Base-by-base conservation (phyloP, 106 monocot species). In the Amphibolis antarctica region DNA sequence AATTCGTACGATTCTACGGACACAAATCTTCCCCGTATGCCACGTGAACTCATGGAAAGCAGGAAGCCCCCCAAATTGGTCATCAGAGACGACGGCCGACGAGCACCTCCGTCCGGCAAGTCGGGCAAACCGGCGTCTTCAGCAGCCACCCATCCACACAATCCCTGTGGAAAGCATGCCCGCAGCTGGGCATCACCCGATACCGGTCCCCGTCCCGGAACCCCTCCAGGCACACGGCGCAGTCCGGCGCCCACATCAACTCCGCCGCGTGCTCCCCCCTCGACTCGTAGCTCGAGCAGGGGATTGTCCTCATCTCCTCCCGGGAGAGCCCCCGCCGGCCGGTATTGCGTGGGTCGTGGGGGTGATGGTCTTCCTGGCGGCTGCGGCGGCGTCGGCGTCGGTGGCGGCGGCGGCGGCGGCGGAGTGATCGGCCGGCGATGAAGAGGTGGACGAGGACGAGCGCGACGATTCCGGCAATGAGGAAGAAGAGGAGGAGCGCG, bases 401-500 rank as follows among this genome's bases (percentile, higher is more conserved):
- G 45, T 25, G 44, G 19, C 56, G 65, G 42, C 31, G 55, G 44
- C 77, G 82, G 62, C 45, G 52, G 43, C 48, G 62, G 42, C 82
- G 85, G 56, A 88, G 71, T 62, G 85, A 76, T 15, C 76, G 68
- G 2, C 85, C 92, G 53, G 80, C 78, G 50, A 88, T 55, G 78
- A 71, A 71, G 43, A 93, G 82, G 62, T 81, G 79, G 76, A 85
- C 54, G 51, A 93, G 85, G 42, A 85, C 46, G 63, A 93, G 18
- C 30, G 85, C 78, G 45, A 80, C 85, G 49, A 88, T 74, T 20
- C 82, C 76, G 43, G 92, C 92, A 74, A 92, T 85, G 77, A 93
- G 80, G 78, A 93, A 82, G 78, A 93, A 93, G 74, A 88, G 77
- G 63, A 76, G 45, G 46, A 93, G 67, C 36, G 82, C 85, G 5